Conservation (phyloP, 805 yeast species). For the Yarrowia porcina region DNA sequence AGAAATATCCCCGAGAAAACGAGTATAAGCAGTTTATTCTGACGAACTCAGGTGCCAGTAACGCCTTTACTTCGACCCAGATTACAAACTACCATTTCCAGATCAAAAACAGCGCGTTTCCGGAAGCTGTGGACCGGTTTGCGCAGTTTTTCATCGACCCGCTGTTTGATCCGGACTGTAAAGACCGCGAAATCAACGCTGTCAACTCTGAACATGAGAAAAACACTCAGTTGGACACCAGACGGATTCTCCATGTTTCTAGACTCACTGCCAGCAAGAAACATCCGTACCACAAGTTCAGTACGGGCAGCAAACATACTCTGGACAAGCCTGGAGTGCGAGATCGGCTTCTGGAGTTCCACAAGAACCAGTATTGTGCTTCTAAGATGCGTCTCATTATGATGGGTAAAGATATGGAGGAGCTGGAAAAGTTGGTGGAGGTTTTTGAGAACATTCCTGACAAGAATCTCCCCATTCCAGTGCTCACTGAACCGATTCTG, state of each 20-base stretch:
- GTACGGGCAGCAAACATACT: conserved; percentile 83
- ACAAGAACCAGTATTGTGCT: conserved; percentile 69
- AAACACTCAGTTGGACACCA: conserved; percentile 79
- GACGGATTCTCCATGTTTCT: conserved; percentile 85
- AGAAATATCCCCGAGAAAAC: conserved; percentile 69
- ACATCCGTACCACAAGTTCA: conserved; percentile 84
- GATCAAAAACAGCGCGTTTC: conserved; percentile 65
- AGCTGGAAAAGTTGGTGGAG: conserved; percentile 46
- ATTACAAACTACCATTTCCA: conserved; percentile 92
- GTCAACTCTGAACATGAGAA: conserved; percentile 95
- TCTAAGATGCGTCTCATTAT: conserved; percentile 85
- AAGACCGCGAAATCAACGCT: conserved; percentile 88
- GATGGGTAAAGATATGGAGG: conserved; percentile 73
- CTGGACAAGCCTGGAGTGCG: conserved; percentile 82
- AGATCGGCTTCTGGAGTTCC: conserved; percentile 73
- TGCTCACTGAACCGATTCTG: neutral
- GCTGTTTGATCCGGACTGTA: conserved; percentile 65
- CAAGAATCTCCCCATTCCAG: neutral
- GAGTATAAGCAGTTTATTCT: conserved; percentile 71
- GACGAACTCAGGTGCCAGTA: conserved; percentile 81
- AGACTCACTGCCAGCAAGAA: conserved; percentile 64
- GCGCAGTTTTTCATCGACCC: conserved; percentile 90
- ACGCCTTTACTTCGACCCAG: conserved; percentile 86
- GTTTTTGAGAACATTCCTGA: neutral
- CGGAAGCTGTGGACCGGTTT: conserved; percentile 88